phyloP scores from a whole-genome alignment of 495 filamentous ascomycete genomes.

The Xylaria intraflava region DNA sequence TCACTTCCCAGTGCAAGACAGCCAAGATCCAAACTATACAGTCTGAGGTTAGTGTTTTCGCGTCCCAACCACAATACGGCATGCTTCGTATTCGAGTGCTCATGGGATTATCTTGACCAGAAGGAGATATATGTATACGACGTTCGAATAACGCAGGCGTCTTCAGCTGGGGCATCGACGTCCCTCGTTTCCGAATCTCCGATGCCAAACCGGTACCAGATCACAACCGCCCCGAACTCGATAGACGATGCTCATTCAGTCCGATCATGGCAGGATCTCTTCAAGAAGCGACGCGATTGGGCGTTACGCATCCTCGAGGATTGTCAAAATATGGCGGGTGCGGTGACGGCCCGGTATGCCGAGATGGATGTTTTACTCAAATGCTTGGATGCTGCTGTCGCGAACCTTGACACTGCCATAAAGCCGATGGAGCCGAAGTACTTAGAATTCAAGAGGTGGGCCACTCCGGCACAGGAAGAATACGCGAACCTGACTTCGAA shows the following conservation, averaged over 20 bases:
- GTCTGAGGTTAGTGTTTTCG: constrained; percentile 55
- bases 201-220: constrained; percentile 51
- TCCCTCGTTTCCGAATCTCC: constrained; percentile 45
- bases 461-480: constrained; percentile 60
- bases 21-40: constrained; percentile 67
- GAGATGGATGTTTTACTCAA: constrained; percentile 67
- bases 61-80: background rate
- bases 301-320: constrained; percentile 59
- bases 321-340: constrained; percentile 52
- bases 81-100: background rate
- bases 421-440: constrained; percentile 67
- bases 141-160: constrained; percentile 53
- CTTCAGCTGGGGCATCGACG: constrained; percentile 31
- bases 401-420: constrained; percentile 74
- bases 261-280: constrained; percentile 75
- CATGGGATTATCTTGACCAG: constrained; percentile 34
- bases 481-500: constrained; percentile 57
- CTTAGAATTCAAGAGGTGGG: constrained; percentile 65
- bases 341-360: constrained; percentile 42
- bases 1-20: constrained; percentile 76
- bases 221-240: constrained; percentile 61
- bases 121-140: constrained; percentile 86
- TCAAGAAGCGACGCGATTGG: constrained; percentile 67
- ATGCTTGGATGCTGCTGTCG: constrained; percentile 68
- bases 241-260: constrained; percentile 66